These are phyloP conservation scores for Penicillium capsulatum DNA, from an alignment of 2,329 filamentous ascomycete species.

Conservation along the genomic window DNA sequence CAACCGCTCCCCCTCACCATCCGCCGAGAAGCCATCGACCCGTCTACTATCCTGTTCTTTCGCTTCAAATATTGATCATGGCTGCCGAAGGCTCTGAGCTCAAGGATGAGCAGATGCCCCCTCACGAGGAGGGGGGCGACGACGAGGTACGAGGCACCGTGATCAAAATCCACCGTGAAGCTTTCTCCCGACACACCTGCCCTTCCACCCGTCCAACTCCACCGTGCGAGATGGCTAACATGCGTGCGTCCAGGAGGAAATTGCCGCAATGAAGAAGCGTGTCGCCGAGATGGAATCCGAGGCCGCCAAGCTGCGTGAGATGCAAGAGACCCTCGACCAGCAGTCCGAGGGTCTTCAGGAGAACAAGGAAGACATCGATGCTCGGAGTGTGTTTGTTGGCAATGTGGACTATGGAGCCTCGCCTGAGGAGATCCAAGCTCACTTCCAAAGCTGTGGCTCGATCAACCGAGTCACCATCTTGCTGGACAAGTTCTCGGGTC, in stretches of 20 bases:
- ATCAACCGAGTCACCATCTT: slow-evolving; percentile 98
- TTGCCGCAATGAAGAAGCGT: slow-evolving; percentile 78
- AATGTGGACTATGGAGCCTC: slow-evolving; percentile 98
- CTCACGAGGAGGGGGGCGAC: slow-evolving; percentile 42
- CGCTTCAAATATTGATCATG: slow-evolving; percentile 23
- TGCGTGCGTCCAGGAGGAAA: slow-evolving; percentile 59
- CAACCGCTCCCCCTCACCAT: background rate
- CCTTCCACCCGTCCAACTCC: background rate
- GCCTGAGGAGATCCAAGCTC: slow-evolving; percentile 95
- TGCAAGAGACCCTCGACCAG: slow-evolving; percentile 81
- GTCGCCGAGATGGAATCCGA: slow-evolving; percentile 90
- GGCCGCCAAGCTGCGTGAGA: slow-evolving; percentile 78
- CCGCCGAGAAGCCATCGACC: background rate
- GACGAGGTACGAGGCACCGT: slow-evolving; percentile 40
- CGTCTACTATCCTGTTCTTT: background rate
- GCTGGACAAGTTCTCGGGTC: slow-evolving; percentile 95
- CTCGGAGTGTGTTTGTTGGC: slow-evolving; percentile 93
- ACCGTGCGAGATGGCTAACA: background rate
- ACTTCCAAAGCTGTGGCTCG: slow-evolving; percentile 94
- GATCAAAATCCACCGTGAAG: background rate
- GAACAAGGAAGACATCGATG: slow-evolving; percentile 93
- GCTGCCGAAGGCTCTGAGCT: slow-evolving; percentile 36
- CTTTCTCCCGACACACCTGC: background rate
- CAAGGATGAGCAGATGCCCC: slow-evolving; percentile 38
- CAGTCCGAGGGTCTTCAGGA: slow-evolving; percentile 79